Conservation (phyloP, 768 basidiomycete species). For the Pleurotus pulmonarius region DNA sequence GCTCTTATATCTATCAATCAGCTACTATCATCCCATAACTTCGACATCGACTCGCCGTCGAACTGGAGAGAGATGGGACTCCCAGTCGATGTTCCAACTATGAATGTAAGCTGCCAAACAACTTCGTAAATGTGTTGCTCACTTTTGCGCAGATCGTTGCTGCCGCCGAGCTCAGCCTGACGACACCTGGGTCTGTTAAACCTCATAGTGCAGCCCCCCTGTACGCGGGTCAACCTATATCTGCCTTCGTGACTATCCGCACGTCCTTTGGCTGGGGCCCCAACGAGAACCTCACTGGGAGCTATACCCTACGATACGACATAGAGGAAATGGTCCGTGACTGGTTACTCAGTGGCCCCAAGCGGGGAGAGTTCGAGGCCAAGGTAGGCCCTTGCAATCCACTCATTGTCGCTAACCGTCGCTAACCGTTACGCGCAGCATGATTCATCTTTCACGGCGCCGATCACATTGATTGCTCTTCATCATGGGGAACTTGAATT, state of each 20-base stretch:
- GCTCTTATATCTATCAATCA: neutral
- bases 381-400: slow-evolving; percentile 40
- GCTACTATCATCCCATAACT: neutral
- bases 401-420: neutral
- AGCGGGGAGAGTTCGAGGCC: slow-evolving; percentile 79
- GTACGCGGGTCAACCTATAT: slow-evolving; percentile 88
- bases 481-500: slow-evolving; percentile 78
- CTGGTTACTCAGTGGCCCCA: slow-evolving; percentile 88
- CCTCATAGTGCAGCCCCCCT: slow-evolving; percentile 33
- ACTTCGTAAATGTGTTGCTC: neutral
- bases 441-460: slow-evolving; percentile 50
- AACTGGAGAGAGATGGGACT: slow-evolving; percentile 76
- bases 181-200: slow-evolving; percentile 40
- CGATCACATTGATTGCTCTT: slow-evolving; percentile 80
- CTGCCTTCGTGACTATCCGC: slow-evolving; percentile 58
- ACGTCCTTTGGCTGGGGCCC: slow-evolving; percentile 80
- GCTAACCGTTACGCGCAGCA: slow-evolving; percentile 41
- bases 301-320: slow-evolving; percentile 71
- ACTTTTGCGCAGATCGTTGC: slow-evolving; percentile 56
- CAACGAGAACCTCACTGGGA: slow-evolving; percentile 29
- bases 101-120: slow-evolving; percentile 57
- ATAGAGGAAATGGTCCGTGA: slow-evolving; percentile 77
- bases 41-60: slow-evolving; percentile 43
- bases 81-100: slow-evolving; percentile 80
- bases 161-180: slow-evolving; percentile 47